Evolutionary conservation across 805 yeast species (phyloP), one percentile per base, ranked within the genome.

Genomic region (Grigorovia jiainica): DNA sequence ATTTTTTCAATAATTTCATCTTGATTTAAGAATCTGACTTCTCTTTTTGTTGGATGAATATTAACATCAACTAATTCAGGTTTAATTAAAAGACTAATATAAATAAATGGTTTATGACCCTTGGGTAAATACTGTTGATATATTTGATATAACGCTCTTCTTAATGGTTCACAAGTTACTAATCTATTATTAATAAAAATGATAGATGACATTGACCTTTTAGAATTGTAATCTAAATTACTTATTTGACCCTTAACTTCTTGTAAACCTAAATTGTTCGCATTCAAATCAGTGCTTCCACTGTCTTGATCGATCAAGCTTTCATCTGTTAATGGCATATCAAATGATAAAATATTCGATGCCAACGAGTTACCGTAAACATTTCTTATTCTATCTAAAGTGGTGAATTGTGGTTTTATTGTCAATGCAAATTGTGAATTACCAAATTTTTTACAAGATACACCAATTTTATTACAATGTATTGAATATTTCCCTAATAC

Each of bases 41-140:
- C 97, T 44, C 90, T 72, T 52, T 92, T 92, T 0, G 97, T 90
- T 0, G 98, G 98, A 56, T 92, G 98, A 11, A 92, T 80, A 57
- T 92, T 92, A 13, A 92, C 97, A 58, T 92, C 98, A 7, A 92
- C 70, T 46, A 80, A 79, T 27, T 63, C 64, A 1, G 96, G 84
- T 18, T 70, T 66, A 2, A 92, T 76, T 16, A 66, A 65, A n/a
- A 92, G 57, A 38, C 84, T 70, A 40, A 92, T 44, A 60, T 87
- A 92, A 1, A 85, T 70, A 56, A 92, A 92, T 0, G 95, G 82
- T 49, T 71, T 76, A 35, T 68, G 69, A 0, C 94, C 94, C 50
- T 81, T 84, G 0, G 97, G 96, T 16, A 90, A 61, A 55, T 74
- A 84, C 3, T 72, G 61, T 16, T 78, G 68, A 54, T 78, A 87